Evolutionary conservation across 495 filamentous ascomycete genomes (phyloP), one percentile per base, ranked within the genome.

Genomic region (Friedmanniomyces simplex): DNA sequence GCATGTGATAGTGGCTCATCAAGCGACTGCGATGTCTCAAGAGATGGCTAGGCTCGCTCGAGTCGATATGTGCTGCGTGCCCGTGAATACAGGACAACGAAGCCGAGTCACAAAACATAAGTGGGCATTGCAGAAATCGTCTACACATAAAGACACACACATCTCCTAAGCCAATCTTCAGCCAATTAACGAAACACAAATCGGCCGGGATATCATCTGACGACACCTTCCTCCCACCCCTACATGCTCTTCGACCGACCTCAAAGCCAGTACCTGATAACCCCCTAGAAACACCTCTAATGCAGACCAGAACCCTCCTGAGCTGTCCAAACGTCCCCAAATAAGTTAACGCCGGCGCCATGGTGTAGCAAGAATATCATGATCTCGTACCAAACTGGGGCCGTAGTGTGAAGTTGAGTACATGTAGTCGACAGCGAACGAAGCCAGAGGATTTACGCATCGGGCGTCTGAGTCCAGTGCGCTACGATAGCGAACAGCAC

Each of bases 401-500:
- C n/a, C 11, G 49, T 36, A 13, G 30, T 10, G 34, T 8, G 16
- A 52, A n/a, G n/a, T n/a, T 21, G 18, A 36, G 20, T n/a, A n/a
- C 41, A 16, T 43, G 16, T 32, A 2, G 12, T 32, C 25, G 30
- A 18, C 11, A 32, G 14, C 7, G 12, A 10, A 10, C 25, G 7
- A 16, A 52, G 49, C 16, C 26, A 20, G 20, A 52, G 4, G 14
- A 20, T 43, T 37, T 16, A 43, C 39, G 39, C 39, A 20, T 43
- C 39, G 39, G 39, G 4, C 25, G 46, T 25, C 13, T 39, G 43
- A 26, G 16, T 43, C 42, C 56, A 56, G n/a, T 55, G 24, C 14
- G 53, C 10, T 18, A 56, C 8, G 12, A 65, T 45, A 1, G 61
- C 60, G 0, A 58, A 16, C 8, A 66, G 25, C 18, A 66, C 32